Base-by-base conservation (phyloP, 2,329 filamentous ascomycete species). In the Xylaria polymorpha region DNA sequence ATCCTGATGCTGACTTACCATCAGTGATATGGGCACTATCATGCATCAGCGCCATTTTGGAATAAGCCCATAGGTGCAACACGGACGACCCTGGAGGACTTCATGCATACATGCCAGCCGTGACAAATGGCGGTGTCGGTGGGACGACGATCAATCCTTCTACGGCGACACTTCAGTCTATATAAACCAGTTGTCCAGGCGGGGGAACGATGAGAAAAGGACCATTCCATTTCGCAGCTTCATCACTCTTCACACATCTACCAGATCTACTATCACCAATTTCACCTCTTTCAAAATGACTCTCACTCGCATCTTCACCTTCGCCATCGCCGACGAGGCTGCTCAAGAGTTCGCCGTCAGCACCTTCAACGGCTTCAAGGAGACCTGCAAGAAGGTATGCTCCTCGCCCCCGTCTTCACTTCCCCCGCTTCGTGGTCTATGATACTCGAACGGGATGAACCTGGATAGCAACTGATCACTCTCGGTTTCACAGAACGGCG, bases 121-220 rank as follows among this genome's bases (percentile, higher is more conserved):
- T 71, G 68, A 71, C 68, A 71, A 71, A 71, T 71, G 68, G 66
- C 62, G 62, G 66, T 68, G 66, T 65, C 62, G 61, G 32, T 66
- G 37, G 37, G 32, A 67, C 39, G 68, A 59, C 64, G 68, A 70
- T 70, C 68, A 67, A 68, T 68, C 66, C 68, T 63, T 60, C 55
- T 22, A 18, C 37, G 29, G 56, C 14, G 53, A 20, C 46, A 35
- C 35, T 8, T 63, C 43, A 39, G 66, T 71, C 62, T 71, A 71
- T 71, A 71, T 71, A 71, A 71, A 66, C 66, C 61, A n/a, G 32
- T 41, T 6, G 7, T 66, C 41, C 39, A 41, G 62, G 43, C 46
- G 25, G 25, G 7, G 10, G 8, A 56, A 18, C 1, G 46, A 56
- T 39, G 39, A 66, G 48, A 46, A 61, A 39, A 61, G 8, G 8